phyloP scores from a whole-genome alignment of 805 yeast species.

The Torulaspora quercuum region DNA sequence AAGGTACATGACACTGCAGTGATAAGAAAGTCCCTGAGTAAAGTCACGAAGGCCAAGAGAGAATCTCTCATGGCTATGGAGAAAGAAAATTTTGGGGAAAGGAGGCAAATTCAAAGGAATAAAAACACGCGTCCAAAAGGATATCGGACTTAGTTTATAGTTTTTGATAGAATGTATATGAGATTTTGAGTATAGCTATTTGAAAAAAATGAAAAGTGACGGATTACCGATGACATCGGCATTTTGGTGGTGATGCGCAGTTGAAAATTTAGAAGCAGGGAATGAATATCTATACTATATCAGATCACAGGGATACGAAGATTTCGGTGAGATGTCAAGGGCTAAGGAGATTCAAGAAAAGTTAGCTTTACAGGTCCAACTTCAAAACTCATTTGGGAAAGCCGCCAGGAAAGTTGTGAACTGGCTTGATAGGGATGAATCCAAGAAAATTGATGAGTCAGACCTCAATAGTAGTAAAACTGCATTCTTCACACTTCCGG shows the following conservation, averaged over 20 bases:
- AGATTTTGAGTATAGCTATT: conserved; percentile 1
- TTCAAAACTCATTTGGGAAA: conserved; percentile 28
- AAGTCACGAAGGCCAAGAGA: conserved; percentile 77
- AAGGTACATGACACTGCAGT: conserved; percentile 71
- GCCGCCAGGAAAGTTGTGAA: conserved; percentile 25
- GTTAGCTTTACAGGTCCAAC: conserved; percentile 32
- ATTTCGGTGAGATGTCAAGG: conserved; percentile 35
- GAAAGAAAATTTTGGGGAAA: conserved; percentile 80
- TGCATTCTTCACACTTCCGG: conserved; percentile 34
- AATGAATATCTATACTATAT: too few species aligned
- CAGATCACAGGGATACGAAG: too few species aligned
- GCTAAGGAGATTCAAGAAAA: conserved; percentile 37
- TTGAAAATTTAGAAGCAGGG: too few species aligned
- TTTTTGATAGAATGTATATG: background rate
- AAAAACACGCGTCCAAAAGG: conserved; percentile 32
- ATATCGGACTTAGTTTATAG: conserved; percentile 13
- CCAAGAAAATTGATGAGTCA: conserved; percentile 4
- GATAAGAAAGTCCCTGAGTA: conserved; percentile 65
- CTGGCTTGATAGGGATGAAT: conserved; percentile 26
- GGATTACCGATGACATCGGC: too few species aligned
- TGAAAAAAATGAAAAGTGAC: too few species aligned
- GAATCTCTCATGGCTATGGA: conserved; percentile 95
- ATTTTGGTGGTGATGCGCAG: too few species aligned
- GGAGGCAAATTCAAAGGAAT: conserved; percentile 48
- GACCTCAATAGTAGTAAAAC: conserved; percentile 24